phyloP scores from a whole-genome alignment of 73 alveolate species.

The Paramecium caudatum region DNA sequence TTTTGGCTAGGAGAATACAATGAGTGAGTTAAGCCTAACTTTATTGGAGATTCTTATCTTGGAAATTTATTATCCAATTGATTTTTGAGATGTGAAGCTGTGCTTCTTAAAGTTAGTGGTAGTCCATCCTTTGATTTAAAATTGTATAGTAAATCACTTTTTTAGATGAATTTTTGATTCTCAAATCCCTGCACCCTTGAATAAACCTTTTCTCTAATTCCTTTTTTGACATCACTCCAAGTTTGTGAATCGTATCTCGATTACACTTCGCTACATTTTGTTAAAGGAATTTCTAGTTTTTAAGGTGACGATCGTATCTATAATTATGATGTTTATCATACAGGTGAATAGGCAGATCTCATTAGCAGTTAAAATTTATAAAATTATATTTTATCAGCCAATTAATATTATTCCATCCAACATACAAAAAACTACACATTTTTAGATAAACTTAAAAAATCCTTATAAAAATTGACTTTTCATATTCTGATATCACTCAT shows the following conservation, averaged over 20 bases:
- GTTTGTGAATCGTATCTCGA: not conserved
- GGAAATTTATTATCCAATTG: constrained; percentile 51
- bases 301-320: constrained; percentile 41
- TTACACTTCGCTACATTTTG: constrained; percentile 36
- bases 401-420: not conserved
- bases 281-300: constrained; percentile 2
- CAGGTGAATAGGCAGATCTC: constrained; percentile 51
- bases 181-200: constrained; percentile 63
- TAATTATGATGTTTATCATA: not conserved
- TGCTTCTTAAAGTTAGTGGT: constrained; percentile 11
- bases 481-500: too few species aligned
- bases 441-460: too few species aligned
- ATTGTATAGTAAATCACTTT: constrained; percentile 34
- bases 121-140: not conserved
- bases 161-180: constrained; percentile 36
- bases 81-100: constrained; percentile 20
- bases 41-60: constrained; percentile 55
- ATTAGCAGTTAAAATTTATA: constrained; percentile 62
- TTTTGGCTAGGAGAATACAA: constrained; percentile 52
- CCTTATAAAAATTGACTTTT: too few species aligned
- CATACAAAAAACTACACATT: too few species aligned
- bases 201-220: constrained; percentile 51
- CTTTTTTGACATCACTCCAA: constrained; percentile 69
- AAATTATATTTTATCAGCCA: not conserved
- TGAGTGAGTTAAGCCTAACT: constrained; percentile 25